A percentile compares a stretch with the other conserved stretches of the same genome.
Conservation (phyloP, 2,329 filamentous ascomycete genomes). For the Beauveria rudraprayagi region DNA sequence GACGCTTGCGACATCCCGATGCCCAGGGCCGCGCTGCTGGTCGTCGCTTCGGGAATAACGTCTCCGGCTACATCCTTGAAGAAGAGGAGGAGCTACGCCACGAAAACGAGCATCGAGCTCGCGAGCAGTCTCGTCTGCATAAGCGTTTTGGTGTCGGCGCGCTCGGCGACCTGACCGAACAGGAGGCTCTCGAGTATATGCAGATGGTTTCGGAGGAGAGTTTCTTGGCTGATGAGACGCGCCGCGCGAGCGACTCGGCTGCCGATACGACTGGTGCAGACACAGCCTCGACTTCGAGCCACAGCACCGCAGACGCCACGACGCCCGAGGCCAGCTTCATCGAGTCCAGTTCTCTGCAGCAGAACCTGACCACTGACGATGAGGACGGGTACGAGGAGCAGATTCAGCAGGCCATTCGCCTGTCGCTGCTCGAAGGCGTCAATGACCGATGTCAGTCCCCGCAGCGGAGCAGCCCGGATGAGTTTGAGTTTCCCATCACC, state of each 20-base stretch:
- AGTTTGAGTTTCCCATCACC: slow-evolving; percentile 41
- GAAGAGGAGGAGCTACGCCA: slow-evolving; percentile 73
- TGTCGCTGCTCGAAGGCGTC: slow-evolving; percentile 50
- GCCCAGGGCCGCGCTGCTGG: slow-evolving; percentile 42
- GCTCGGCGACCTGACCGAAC: slow-evolving; percentile 57
- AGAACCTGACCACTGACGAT: slow-evolving; percentile 20
- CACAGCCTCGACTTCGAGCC: slow-evolving; percentile 33
- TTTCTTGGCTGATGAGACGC: slow-evolving; percentile 40
- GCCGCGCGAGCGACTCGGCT: slow-evolving; percentile 43
- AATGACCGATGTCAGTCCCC: slow-evolving; percentile 40
- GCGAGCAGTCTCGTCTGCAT: slow-evolving; percentile 62
- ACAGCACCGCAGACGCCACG: slow-evolving; percentile 37
- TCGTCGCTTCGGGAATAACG: slow-evolving; percentile 54
- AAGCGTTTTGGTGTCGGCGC: slow-evolving; percentile 75
- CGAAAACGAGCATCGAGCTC: slow-evolving; percentile 58
- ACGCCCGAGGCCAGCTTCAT: slow-evolving; percentile 49
- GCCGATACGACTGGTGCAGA: slow-evolving; percentile 36
- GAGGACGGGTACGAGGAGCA: slow-evolving; percentile 52
- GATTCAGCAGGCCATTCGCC: slow-evolving; percentile 54
- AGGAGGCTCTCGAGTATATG: slow-evolving; percentile 56
- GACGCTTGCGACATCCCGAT: slow-evolving; percentile 63
- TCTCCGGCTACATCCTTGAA: slow-evolving; percentile 78
- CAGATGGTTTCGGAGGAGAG: slow-evolving; percentile 59
- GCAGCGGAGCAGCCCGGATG: slow-evolving; percentile 33
- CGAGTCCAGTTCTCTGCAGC: slow-evolving; percentile 28